Conservation (phyloP, 2,329 filamentous ascomycete species). For the Penicillium sp. region DNA sequence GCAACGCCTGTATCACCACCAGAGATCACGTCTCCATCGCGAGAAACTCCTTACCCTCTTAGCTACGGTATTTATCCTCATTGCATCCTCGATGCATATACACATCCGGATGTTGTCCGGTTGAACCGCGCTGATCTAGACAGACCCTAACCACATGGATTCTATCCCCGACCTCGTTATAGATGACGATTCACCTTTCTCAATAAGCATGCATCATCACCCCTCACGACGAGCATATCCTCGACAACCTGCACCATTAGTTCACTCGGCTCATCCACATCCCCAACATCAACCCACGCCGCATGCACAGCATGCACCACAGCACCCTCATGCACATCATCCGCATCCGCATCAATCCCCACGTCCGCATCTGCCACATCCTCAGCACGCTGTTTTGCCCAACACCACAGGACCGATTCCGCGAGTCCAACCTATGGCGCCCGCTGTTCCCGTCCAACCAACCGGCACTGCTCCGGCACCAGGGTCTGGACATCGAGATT, state of each 20-base stretch:
- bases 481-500: background rate
- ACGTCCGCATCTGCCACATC: constrained; percentile 6
- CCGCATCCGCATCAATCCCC: constrained; percentile 9
- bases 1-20: constrained; percentile 34
- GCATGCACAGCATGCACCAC: background rate
- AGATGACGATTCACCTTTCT: constrained; percentile 30
- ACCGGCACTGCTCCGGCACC: background rate
- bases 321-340: constrained; percentile 15
- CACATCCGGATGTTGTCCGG: constrained; percentile 1
- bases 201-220: constrained; percentile 18
- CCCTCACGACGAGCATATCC: constrained; percentile 14
- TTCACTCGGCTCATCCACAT: background rate
- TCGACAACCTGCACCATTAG: constrained; percentile 11
- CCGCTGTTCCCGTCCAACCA: background rate
- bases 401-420: background rate
- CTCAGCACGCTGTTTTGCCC: constrained; percentile 2
- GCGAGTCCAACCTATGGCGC: background rate
- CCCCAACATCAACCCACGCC: background rate
- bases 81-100: background rate
- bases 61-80: constrained; percentile 11
- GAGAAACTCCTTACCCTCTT: constrained; percentile 25
- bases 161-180: constrained; percentile 30
- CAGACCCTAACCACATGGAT: constrained; percentile 31
- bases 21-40: constrained; percentile 31
- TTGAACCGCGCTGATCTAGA: constrained; percentile 9